Conservation (phyloP, 2,329 filamentous ascomycete species). For the Seiridium cupressi region DNA sequence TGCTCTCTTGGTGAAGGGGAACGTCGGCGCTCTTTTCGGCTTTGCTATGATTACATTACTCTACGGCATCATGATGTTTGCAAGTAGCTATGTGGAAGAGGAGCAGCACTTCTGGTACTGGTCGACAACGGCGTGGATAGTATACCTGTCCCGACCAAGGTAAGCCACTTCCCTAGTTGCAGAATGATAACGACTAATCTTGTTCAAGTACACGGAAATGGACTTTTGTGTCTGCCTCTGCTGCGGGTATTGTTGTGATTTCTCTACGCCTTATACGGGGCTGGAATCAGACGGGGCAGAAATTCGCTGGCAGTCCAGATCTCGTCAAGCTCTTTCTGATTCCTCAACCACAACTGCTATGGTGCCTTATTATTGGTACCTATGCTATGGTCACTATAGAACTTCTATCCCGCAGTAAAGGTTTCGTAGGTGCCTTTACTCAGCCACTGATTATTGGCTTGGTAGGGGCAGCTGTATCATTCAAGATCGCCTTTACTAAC, state of each 20-base stretch:
- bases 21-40: conserved; percentile 32
- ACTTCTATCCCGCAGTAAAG: conserved; percentile 37
- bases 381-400: conserved; percentile 62
- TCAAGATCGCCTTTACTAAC: conserved; percentile 86
- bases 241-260: conserved; percentile 49
- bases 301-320: conserved; percentile 87
- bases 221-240: conserved; percentile 19
- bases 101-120: conserved; percentile 99
- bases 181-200: neutral
- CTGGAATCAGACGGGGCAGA: conserved; percentile 98
- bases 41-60: conserved; percentile 52
- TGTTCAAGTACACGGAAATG: neutral
- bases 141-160: conserved; percentile 48
- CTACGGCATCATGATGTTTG: conserved; percentile 93
- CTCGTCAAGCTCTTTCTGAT: conserved; percentile 72
- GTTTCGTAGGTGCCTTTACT: conserved; percentile 38
- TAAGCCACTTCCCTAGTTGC: conserved; percentile 12
- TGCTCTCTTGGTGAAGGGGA: conserved; percentile 15
- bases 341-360: conserved; percentile 65
- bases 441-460: conserved; percentile 41
- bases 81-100: conserved; percentile 95
- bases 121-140: conserved; percentile 70
- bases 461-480: conserved; percentile 62
- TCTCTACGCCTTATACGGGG: conserved; percentile 67
- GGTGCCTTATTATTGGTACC: conserved; percentile 67